These are phyloP conservation scores for Tolypocladium pustulatum DNA, from an alignment of 2,329 filamentous ascomycete species.

Conservation along the genomic window DNA sequence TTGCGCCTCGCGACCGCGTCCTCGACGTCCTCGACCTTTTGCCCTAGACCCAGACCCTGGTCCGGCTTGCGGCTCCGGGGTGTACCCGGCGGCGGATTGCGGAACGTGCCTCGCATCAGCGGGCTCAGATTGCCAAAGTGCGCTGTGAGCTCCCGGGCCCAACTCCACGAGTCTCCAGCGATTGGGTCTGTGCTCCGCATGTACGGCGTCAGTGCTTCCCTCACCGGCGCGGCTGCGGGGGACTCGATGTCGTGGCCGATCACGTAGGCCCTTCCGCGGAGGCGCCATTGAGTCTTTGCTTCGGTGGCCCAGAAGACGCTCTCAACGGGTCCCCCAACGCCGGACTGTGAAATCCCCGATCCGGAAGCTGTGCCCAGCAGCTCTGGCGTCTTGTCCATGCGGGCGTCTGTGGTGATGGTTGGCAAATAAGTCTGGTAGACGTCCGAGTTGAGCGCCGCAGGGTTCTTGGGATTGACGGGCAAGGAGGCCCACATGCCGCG, in stretches of 20 bases:
- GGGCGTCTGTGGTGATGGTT: conserved; percentile 76
- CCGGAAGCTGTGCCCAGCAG: conserved; percentile 33
- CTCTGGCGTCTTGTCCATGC: conserved; percentile 76
- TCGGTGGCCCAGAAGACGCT: conserved; percentile 72
- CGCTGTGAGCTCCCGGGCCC: conserved; percentile 67
- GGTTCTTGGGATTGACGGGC: conserved; percentile 61
- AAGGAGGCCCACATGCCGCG: conserved; percentile 75
- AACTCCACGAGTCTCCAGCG: conserved; percentile 54
- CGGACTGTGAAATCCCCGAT: conserved; percentile 23
- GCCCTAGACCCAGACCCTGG: conserved; percentile 36
- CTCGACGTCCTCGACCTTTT: conserved; percentile 59
- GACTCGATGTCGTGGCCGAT: conserved; percentile 58
- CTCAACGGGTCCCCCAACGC: conserved; percentile 64
- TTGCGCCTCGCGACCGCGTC: conserved; percentile 62
- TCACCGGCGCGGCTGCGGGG: conserved; percentile 33
- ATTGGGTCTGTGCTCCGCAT: conserved; percentile 39
- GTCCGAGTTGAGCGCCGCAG: conserved; percentile 58
- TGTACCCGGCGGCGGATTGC: conserved; percentile 58
- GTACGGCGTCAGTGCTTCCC: conserved; percentile 46
- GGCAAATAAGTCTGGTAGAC: conserved; percentile 66
- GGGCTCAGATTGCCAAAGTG: conserved; percentile 88
- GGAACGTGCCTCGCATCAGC: conserved; percentile 66
- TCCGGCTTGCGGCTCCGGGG: conserved; percentile 41
- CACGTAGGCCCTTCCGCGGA: conserved; percentile 67
- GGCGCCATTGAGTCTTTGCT: conserved; percentile 69